phyloP scores from a whole-genome alignment of 495 filamentous ascomycete species.

The Penicillium antarcticum region DNA sequence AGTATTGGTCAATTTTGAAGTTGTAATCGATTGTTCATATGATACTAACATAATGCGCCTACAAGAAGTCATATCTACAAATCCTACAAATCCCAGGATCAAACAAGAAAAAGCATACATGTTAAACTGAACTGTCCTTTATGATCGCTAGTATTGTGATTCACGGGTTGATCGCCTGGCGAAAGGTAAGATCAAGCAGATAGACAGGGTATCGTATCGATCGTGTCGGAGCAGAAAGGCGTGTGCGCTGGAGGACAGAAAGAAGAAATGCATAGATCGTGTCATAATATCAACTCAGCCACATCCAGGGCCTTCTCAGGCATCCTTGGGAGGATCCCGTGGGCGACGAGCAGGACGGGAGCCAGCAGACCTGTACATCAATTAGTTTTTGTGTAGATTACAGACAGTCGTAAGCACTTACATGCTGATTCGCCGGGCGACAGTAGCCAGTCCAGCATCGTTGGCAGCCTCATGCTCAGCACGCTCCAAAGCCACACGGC shows the following conservation, averaged over 20 bases:
- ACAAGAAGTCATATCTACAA: too few species aligned
- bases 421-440: constrained; percentile 94
- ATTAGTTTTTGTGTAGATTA: constrained; percentile 11
- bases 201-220: constrained; percentile 31
- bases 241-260: constrained; percentile 26
- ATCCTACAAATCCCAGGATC: not conserved
- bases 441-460: constrained; percentile 75
- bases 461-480: constrained; percentile 87
- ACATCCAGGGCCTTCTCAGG: constrained; percentile 14
- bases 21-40: too few species aligned
- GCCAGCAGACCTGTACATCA: constrained; percentile 34
- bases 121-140: constrained; percentile 11
- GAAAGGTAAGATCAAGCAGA: constrained; percentile 20
- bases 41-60: too few species aligned
- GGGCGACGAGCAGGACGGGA: constrained; percentile 33
- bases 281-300: constrained; percentile 26
- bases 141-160: constrained; percentile 12
- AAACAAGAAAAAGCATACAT: constrained; percentile 2
- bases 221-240: constrained; percentile 25
- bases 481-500: constrained; percentile 76
- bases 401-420: constrained; percentile 50
- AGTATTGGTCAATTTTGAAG: too few species aligned
- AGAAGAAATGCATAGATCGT: constrained; percentile 27
- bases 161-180: constrained; percentile 12
- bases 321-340: constrained; percentile 27